Evolutionary conservation across 768 basidiomycete genomes (phyloP).

Genomic region (Podaxis carcinomalis): DNA sequence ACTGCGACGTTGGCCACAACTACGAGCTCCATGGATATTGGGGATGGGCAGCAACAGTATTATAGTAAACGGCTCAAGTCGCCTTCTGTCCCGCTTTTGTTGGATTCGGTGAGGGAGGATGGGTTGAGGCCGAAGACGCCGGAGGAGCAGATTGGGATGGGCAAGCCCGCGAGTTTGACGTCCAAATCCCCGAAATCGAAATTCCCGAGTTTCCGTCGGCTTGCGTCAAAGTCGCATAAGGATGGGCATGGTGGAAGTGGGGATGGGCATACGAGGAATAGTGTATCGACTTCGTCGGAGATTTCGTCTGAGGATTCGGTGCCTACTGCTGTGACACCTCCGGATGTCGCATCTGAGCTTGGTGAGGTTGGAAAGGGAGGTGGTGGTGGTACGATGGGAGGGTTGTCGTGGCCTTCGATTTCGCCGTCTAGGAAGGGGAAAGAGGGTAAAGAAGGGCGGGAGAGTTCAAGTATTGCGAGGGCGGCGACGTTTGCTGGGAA

Average conservation of each 20-base stretch:
- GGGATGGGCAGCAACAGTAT: background rate
- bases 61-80: slow-evolving; percentile 9
- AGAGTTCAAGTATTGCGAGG: slow-evolving; percentile 29
- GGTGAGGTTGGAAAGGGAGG: slow-evolving; percentile 22
- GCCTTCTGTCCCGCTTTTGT: slow-evolving; percentile 7
- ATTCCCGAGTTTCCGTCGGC: slow-evolving; percentile 44
- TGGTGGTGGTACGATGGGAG: background rate
- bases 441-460: slow-evolving; percentile 7
- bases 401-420: slow-evolving; percentile 41
- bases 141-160: slow-evolving; percentile 22
- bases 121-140: slow-evolving; percentile 16
- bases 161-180: slow-evolving; percentile 49
- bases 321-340: slow-evolving; percentile 41
- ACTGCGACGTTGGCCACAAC: background rate
- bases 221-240: slow-evolving; percentile 33
- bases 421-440: slow-evolving; percentile 44
- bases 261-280: slow-evolving; percentile 41
- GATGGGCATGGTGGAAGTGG: slow-evolving; percentile 17
- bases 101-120: slow-evolving; percentile 1
- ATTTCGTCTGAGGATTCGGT: slow-evolving; percentile 69
- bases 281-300: slow-evolving; percentile 55
- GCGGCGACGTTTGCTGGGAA: slow-evolving; percentile 60
- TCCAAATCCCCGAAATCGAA: slow-evolving; percentile 34
- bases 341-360: slow-evolving; percentile 28
- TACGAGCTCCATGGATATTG: background rate